Evolutionary conservation across 345 rosid species (phyloP).

Genomic region (Eucalyptus sideroxylon): DNA sequence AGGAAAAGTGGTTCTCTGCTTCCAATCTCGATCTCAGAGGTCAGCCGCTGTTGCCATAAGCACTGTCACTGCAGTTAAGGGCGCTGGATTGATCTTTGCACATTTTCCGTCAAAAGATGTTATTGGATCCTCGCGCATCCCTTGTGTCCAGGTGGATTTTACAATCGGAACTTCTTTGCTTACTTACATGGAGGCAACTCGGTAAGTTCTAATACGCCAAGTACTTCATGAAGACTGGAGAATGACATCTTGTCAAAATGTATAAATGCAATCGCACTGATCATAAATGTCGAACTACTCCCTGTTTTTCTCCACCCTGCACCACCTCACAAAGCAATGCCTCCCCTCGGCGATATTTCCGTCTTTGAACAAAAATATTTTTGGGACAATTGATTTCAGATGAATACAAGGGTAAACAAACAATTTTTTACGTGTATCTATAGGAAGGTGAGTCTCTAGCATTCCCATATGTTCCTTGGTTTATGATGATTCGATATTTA

Average conservation of each 20-base stretch:
- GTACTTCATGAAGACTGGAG: background rate
- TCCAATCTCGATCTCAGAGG: conserved; percentile 36
- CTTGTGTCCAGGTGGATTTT: conserved; percentile 32
- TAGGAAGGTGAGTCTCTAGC: background rate
- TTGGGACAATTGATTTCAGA: background rate
- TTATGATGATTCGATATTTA: background rate
- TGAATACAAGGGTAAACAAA: background rate
- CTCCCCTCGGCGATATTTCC: background rate
- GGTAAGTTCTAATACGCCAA: conserved; percentile 2
- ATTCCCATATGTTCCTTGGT: background rate
- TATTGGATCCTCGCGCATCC: conserved; percentile 10
- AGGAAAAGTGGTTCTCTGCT: conserved; percentile 41
- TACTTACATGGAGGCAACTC: conserved; percentile 19
- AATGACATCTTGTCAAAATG: background rate
- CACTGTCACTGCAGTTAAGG: conserved; percentile 18
- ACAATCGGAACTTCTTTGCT: conserved; percentile 29
- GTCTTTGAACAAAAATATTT: background rate
- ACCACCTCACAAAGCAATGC: background rate
- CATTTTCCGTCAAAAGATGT: conserved; percentile 31
- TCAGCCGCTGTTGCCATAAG: conserved; percentile 12
- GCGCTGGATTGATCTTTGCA: conserved; percentile 33
- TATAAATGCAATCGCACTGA: background rate
- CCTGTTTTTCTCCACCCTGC: background rate
- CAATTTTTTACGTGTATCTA: background rate
- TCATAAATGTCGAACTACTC: background rate